Evolutionary conservation across 108 stramenopile genomes (phyloP).

Genomic region (Mediolabrus comicus): DNA sequence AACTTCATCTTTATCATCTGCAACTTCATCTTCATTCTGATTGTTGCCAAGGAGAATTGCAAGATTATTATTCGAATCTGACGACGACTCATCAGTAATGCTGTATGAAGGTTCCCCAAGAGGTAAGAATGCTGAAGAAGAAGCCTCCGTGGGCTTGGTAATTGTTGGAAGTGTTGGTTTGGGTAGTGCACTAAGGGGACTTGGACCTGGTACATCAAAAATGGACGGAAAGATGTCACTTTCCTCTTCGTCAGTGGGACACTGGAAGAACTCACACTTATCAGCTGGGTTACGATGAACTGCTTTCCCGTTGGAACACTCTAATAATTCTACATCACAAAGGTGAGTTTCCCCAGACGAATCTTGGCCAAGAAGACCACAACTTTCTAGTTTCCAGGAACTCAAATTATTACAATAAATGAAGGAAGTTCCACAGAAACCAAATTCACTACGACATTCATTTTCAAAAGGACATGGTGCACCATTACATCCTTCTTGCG

Average conservation of each 20-base stretch:
- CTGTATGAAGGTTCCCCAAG: not conserved
- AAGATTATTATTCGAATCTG: not conserved
- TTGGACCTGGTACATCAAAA: slow-evolving; percentile 16
- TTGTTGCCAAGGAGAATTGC: not conserved
- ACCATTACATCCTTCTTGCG: slow-evolving; percentile 10
- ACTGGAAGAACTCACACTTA: slow-evolving; percentile 37
- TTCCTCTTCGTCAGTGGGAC: slow-evolving; percentile 24
- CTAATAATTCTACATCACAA: slow-evolving; percentile 31
- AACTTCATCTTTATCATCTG: not conserved
- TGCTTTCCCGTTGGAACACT: slow-evolving; percentile 35
- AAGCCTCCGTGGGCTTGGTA: not conserved
- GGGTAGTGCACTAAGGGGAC: slow-evolving; percentile 29
- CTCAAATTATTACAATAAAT: slow-evolving; percentile 42
- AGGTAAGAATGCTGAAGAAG: not conserved
- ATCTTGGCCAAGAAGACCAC: slow-evolving; percentile 42
- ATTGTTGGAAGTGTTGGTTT: slow-evolving; percentile 42
- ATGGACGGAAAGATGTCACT: not conserved
- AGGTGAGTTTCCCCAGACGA: slow-evolving; percentile 19
- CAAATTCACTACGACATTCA: slow-evolving; percentile 33
- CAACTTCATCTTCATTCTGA: not conserved
- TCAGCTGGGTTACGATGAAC: slow-evolving; percentile 33
- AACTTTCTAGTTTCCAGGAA: slow-evolving; percentile 41
- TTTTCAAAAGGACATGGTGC: slow-evolving; percentile 14
- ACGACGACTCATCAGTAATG: not conserved
- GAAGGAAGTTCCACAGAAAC: slow-evolving; percentile 37